Evolutionary conservation across 257 asterid genomes (phyloP).

Genomic region (Ehretia macrophylla): DNA sequence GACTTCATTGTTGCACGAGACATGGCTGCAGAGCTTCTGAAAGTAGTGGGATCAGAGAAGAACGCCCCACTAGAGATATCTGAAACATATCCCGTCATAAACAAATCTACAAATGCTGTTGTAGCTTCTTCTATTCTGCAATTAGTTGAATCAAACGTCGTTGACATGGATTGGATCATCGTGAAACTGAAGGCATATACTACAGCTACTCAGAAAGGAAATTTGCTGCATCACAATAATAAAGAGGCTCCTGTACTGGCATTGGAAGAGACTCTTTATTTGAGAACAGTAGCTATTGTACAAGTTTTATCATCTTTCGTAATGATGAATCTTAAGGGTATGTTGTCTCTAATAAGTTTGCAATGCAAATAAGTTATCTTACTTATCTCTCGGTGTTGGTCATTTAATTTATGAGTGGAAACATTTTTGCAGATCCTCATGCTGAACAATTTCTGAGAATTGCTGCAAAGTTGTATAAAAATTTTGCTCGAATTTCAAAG

Average conservation of each 20-base stretch:
- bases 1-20: constrained; percentile 54
- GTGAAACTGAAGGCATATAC: constrained; percentile 48
- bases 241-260: constrained; percentile 39
- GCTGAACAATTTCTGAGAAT: constrained; percentile 63
- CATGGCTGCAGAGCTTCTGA: constrained; percentile 58
- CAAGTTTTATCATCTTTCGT: constrained; percentile 62
- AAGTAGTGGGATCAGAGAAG: constrained; percentile 48
- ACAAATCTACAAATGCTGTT: constrained; percentile 54
- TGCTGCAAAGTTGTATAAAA: constrained; percentile 67
- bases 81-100: constrained; percentile 48
- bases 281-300: constrained; percentile 64
- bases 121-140: constrained; percentile 60
- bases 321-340: constrained; percentile 68
- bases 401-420: constrained; percentile 5
- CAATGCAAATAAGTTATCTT: constrained; percentile 11
- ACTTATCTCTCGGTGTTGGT: constrained; percentile 3
- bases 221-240: constrained; percentile 36
- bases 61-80: constrained; percentile 39
- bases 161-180: constrained; percentile 59
- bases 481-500: constrained; percentile 65
- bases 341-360: constrained; percentile 8
- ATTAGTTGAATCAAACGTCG: constrained; percentile 45
- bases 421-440: constrained; percentile 55
- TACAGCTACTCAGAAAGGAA: constrained; percentile 43
- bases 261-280: constrained; percentile 55